Evolutionary conservation across 257 asterid species (phyloP).

Genomic region (Ehretia macrophylla): DNA sequence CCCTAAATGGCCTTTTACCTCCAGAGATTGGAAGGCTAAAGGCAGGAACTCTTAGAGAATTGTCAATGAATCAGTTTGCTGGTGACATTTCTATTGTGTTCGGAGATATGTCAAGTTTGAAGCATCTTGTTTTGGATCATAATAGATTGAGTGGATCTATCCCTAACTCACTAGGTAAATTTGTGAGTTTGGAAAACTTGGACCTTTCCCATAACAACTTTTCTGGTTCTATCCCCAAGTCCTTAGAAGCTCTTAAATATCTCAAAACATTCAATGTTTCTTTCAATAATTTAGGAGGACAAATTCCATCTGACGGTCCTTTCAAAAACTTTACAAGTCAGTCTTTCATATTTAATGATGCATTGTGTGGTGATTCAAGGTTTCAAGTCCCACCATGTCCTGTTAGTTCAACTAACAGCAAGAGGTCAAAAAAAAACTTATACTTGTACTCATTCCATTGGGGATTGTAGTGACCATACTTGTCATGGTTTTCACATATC

Average conservation of each 20-base stretch:
- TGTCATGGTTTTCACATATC: background rate
- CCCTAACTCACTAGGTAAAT: conserved; percentile 9
- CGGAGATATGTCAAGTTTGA: background rate
- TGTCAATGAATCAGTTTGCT: background rate
- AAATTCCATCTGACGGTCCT: conserved; percentile 7
- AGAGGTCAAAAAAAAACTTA: background rate
- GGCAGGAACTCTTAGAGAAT: background rate
- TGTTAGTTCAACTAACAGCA: background rate
- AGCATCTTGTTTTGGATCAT: conserved; percentile 2
- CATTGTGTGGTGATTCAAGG: background rate
- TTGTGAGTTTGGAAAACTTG: background rate
- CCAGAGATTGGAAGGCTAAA: conserved; percentile 7
- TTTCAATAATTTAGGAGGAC: conserved; percentile 10
- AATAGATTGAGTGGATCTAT: conserved; percentile 9
- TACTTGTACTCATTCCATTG: background rate
- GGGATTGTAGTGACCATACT: background rate
- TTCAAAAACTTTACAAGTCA: background rate
- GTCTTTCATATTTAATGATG: background rate
- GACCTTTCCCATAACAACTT: conserved; percentile 9
- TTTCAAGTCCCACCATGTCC: background rate
- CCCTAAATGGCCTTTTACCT: conserved; percentile 2
- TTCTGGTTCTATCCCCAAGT: conserved; percentile 8
- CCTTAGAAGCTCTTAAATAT: conserved; percentile 5
- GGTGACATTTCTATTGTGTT: background rate
- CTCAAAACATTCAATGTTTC: conserved; percentile 2